Evolutionary conservation across 306 rosid species (phyloP), one percentile per base, ranked within the genome.

Genomic region (Pachyrhizus erosus): DNA sequence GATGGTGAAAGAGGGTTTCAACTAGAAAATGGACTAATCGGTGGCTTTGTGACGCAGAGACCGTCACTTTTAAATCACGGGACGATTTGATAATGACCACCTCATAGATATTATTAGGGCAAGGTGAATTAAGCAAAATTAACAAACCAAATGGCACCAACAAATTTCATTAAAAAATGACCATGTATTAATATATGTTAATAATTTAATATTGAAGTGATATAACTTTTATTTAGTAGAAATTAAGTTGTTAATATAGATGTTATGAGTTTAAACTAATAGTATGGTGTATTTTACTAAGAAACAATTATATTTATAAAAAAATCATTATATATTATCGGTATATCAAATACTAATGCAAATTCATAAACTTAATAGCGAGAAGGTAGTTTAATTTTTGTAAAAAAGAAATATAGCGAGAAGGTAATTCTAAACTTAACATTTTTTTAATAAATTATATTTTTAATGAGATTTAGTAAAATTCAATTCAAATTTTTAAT

Each of bases 11-110:
- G 82, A 45, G 9, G 23, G 75, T 58, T 77, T 82, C 7, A 75
- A 84, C 33, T 80, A 77, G 71, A 76, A 85, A 83, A 86, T 72
- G 67, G 61, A 73, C 75, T 73, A 40, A 84, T 77, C 61, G 84
- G 79, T 79, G 87, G 48, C 70, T 60, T 66, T 70, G 81, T 83
- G 82, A 80, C 76, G 46, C 54, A 69, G 48, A 76, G n/a, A 75
- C 72, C 58, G 82, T 78, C 75, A 75, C 84, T 74, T 80, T 58
- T 48, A 55, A 61, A 24, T 85, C 87, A 79, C 82, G 73, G 79
- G 82, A 67, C 17, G 18, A 23, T 72, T 76, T 76, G 43, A 54
- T 69, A 24, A 65, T 33, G 34, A 66, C 60, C 21, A 73, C 45
- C 42, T 68, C 82, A 57, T 27, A 31, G 33, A 81, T 26, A n/a